Conservation (phyloP, 163 green algal species). For the Scenedesmus sp. region DNA sequence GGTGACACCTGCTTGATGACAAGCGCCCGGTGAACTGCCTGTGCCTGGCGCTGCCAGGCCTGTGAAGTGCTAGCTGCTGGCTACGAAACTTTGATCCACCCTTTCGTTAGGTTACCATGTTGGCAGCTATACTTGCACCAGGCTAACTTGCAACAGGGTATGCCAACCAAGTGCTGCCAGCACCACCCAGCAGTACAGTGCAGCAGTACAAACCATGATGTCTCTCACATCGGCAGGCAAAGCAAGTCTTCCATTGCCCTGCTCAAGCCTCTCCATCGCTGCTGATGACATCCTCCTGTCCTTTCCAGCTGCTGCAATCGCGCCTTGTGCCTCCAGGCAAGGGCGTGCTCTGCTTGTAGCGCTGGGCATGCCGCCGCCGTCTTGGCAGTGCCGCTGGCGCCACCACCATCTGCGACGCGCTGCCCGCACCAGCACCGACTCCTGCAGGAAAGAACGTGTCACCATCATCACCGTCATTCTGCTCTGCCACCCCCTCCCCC, state of each 20-base stretch:
- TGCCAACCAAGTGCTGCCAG: neutral
- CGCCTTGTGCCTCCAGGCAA: neutral
- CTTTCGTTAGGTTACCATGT: too few relatives aligned
- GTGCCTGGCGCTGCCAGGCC: too few relatives aligned
- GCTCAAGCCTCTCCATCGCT: neutral
- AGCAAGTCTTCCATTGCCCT: neutral
- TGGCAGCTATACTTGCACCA: too few relatives aligned
- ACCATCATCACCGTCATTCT: neutral
- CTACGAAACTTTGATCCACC: too few relatives aligned
- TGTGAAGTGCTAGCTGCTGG: neutral
- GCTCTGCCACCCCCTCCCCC: neutral
- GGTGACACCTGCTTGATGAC: neutral
- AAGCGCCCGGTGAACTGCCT: neutral
- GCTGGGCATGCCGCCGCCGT: conserved; percentile 8
- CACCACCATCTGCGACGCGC: neutral
- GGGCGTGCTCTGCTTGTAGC: neutral
- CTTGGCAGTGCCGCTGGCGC: neutral
- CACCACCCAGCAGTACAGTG: neutral
- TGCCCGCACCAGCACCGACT: neutral
- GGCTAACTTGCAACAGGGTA: neutral
- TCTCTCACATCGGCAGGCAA: too few relatives aligned
- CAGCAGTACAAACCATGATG: neutral
- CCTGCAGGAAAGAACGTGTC: conserved; percentile 27
- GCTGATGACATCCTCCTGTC: neutral
- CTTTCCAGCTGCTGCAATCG: neutral